A percentile compares a stretch with the other conserved stretches of the same genome.
phyloP scores from a whole-genome alignment of 768 basidiomycete species.

The Hypholoma sublateritium region DNA sequence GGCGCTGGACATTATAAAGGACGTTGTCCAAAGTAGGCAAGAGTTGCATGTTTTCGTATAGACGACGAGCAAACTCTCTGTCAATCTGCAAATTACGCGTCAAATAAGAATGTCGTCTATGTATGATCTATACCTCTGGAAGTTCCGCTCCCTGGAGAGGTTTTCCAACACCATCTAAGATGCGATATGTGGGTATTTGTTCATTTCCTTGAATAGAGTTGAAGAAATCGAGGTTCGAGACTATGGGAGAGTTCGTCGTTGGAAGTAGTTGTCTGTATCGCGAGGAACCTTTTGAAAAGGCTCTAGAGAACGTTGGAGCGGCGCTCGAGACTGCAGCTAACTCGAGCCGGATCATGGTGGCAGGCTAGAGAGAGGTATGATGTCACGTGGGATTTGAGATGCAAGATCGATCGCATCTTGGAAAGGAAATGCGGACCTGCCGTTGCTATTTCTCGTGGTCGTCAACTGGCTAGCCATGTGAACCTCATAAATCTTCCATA shows the following conservation, averaged over 20 bases:
- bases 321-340: conserved; percentile 17
- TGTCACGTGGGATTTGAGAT: conserved; percentile 24
- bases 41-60: conserved; percentile 81
- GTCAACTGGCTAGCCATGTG: conserved; percentile 16
- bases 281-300: conserved; percentile 17
- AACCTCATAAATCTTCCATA: neutral
- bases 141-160: conserved; percentile 71
- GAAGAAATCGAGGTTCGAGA: conserved; percentile 73
- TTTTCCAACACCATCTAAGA: conserved; percentile 79
- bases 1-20: conserved; percentile 89
- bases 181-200: conserved; percentile 82
- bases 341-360: conserved; percentile 35
- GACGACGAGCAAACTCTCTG: conserved; percentile 59
- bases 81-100: conserved; percentile 50
- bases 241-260: conserved; percentile 58
- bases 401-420: conserved; percentile 6
- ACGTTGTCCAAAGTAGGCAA: conserved; percentile 85
- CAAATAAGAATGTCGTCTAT: neutral
- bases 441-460: conserved; percentile 12
- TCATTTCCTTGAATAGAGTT: conserved; percentile 67
- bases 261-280: conserved; percentile 31
- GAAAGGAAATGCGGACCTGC: conserved; percentile 7
- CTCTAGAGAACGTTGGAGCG: conserved; percentile 16
- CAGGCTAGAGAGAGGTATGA: conserved; percentile 19
- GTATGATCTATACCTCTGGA: conserved; percentile 60